A percentile compares a stretch with the other conserved stretches of the same genome.
Evolutionary conservation across 108 stramenopile genomes (phyloP).

Genomic region (Skeletonema costatum): DNA sequence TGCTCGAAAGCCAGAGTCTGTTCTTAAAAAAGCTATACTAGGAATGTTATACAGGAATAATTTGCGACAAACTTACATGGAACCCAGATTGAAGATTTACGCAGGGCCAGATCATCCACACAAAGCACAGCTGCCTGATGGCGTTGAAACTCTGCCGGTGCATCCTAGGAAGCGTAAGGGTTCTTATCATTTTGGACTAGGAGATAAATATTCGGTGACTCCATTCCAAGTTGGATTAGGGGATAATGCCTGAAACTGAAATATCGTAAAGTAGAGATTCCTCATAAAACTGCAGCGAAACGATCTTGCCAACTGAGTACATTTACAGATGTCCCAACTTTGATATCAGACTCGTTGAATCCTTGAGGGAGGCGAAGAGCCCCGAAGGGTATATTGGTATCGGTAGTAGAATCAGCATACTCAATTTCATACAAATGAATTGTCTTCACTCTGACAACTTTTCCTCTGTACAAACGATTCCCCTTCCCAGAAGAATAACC

Average conservation of each 20-base stretch:
- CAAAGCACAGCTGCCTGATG: conserved; percentile 69
- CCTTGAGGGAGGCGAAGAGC: conserved; percentile 14
- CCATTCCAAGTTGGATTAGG: conserved; percentile 27
- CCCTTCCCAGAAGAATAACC: conserved; percentile 17
- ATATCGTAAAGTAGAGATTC: neutral
- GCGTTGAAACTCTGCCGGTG: conserved; percentile 14
- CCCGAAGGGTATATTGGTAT: conserved; percentile 19
- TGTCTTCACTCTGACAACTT: conserved; percentile 15
- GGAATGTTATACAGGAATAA: conserved; percentile 90
- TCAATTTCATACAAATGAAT: conserved; percentile 25
- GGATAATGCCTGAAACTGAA: neutral
- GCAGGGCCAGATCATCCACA: conserved; percentile 83
- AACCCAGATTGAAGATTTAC: conserved; percentile 84
- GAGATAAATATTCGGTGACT: conserved; percentile 46
- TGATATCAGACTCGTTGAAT: neutral
- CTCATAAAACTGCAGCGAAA: neutral
- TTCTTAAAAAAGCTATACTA: conserved; percentile 81
- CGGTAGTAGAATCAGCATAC: conserved; percentile 20
- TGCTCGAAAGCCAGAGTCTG: conserved; percentile 79
- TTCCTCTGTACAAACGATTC: conserved; percentile 17
- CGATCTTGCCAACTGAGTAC: conserved; percentile 36
- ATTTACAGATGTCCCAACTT: conserved; percentile 15
- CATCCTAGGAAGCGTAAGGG: conserved; percentile 61
- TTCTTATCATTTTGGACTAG: conserved; percentile 74
- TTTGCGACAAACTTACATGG: conserved; percentile 77